phyloP scores from a whole-genome alignment of 2,329 filamentous ascomycete species.

The Graphilbum fragrans region DNA sequence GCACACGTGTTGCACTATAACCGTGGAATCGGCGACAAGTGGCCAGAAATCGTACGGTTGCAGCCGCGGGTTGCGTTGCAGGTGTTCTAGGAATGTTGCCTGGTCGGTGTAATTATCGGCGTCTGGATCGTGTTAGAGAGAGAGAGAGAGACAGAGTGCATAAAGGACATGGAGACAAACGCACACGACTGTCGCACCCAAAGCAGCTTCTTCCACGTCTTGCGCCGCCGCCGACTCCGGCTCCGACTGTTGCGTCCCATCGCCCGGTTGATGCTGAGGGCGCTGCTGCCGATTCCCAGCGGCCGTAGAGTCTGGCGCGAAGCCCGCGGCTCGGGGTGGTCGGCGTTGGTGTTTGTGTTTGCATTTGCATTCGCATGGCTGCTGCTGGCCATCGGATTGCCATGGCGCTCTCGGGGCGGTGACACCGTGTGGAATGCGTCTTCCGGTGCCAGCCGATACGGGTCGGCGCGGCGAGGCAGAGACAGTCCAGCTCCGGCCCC shows the following conservation, averaged over 20 bases:
- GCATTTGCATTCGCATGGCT: not conserved
- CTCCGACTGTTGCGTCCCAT: slow-evolving; percentile 30
- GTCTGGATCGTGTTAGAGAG: slow-evolving; percentile 34
- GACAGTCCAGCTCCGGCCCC: not conserved
- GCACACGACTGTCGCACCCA: slow-evolving; percentile 95
- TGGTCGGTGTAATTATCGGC: slow-evolving; percentile 99
- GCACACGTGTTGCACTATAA: slow-evolving; percentile 94
- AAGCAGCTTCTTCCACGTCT: slow-evolving; percentile 86
- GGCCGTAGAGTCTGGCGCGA: slow-evolving; percentile 4
- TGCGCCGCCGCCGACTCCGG: slow-evolving; percentile 50
- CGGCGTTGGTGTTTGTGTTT: not conserved
- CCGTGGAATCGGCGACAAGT: slow-evolving; percentile 83
- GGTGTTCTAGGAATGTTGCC: slow-evolving; percentile 88
- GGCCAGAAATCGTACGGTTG: slow-evolving; percentile 98
- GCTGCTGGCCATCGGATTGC: slow-evolving; percentile 4
- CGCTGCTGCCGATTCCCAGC: not conserved
- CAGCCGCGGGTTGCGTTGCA: slow-evolving; percentile 86
- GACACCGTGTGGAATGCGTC: slow-evolving; percentile 60
- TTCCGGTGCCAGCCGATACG: slow-evolving; percentile 66
- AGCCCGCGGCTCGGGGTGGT: slow-evolving; percentile 1
- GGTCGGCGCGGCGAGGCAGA: slow-evolving; percentile 33
- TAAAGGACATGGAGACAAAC: slow-evolving; percentile 15
- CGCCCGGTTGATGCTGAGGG: slow-evolving; percentile 13
- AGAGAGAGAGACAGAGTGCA: not conserved
- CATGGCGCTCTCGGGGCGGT: slow-evolving; percentile 39